phyloP scores from a whole-genome alignment of 139 green algal species.

The Picochlorum sp. region DNA sequence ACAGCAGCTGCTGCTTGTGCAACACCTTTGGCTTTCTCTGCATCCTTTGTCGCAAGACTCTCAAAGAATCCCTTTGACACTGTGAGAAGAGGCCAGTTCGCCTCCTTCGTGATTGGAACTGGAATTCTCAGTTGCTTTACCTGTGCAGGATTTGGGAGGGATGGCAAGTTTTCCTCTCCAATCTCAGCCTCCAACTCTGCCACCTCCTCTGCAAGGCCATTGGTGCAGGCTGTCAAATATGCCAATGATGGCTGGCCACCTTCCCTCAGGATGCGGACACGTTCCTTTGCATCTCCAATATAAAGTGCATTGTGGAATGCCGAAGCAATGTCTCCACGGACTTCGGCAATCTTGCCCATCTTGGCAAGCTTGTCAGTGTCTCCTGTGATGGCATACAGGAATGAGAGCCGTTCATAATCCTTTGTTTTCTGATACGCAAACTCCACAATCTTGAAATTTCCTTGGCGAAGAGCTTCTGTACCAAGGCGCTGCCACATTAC shows the following conservation, averaged over 20 bases:
- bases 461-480: constrained; percentile 76
- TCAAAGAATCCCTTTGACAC: constrained; percentile 98
- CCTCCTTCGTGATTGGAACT: constrained; percentile 65
- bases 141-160: background rate
- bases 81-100: constrained; percentile 98
- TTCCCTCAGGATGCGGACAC: constrained; percentile 78
- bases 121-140: constrained; percentile 55
- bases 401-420: constrained; percentile 92
- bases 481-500: constrained; percentile 92
- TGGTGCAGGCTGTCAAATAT: constrained; percentile 81
- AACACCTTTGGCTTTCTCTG: constrained; percentile 20
- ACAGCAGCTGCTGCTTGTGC: constrained; percentile 19
- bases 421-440: constrained; percentile 99
- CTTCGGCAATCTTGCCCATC: constrained; percentile 98
- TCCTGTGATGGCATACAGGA: constrained; percentile 98
- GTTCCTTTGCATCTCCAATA: constrained; percentile 83
- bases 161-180: constrained; percentile 23
- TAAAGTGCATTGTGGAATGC: constrained; percentile 97
- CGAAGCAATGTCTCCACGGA: constrained; percentile 88
- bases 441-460: constrained; percentile 98
- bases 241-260: constrained; percentile 83
- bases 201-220: constrained; percentile 72
- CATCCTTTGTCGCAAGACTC: constrained; percentile 62
- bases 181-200: constrained; percentile 50
- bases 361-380: constrained; percentile 86